phyloP scores from a whole-genome alignment of 768 basidiomycete species.

The Vishniacozyma victoriae region DNA sequence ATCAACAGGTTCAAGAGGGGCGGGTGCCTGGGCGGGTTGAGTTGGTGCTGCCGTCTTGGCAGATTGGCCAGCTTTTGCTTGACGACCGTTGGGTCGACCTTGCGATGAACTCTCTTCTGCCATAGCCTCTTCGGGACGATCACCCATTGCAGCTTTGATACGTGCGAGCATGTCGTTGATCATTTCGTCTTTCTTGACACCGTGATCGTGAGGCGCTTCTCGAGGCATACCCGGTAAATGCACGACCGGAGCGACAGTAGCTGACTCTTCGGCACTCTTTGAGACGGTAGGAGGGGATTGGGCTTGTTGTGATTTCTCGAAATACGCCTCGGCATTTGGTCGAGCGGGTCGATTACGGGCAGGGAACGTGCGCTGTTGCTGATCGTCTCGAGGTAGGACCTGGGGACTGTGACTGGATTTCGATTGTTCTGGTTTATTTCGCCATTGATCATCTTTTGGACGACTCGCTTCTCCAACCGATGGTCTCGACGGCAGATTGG shows the following conservation, averaged over 20 bases:
- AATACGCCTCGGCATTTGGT: neutral
- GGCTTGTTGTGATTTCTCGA: neutral
- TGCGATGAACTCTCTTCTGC: too few species aligned
- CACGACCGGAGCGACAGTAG: too few species aligned
- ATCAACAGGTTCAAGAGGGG: slow-evolving; percentile 5
- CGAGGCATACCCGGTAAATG: too few species aligned
- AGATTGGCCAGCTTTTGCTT: too few species aligned
- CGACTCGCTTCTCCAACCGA: neutral
- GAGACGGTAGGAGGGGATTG: neutral
- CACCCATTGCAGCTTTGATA: slow-evolving; percentile 45
- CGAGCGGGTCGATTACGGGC: neutral
- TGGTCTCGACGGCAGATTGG: too few species aligned
- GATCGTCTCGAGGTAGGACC: too few species aligned
- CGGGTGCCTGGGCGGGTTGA: slow-evolving; percentile 8
- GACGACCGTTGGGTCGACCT: too few species aligned
- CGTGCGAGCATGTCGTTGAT: slow-evolving; percentile 44
- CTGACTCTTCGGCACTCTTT: neutral
- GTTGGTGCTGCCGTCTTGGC: slow-evolving; percentile 3
- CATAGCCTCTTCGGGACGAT: too few species aligned
- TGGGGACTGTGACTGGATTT: too few species aligned
- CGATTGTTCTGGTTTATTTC: too few species aligned
- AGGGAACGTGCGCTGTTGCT: too few species aligned
- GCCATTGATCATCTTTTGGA: neutral
- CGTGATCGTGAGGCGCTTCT: too few species aligned
- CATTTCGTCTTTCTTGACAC: slow-evolving; percentile 19